A percentile compares a stretch with the other conserved stretches of the same genome.
Evolutionary conservation across 371 early-diverging fungal genomes (phyloP).

Genomic region (Rhizomucor miehei): DNA sequence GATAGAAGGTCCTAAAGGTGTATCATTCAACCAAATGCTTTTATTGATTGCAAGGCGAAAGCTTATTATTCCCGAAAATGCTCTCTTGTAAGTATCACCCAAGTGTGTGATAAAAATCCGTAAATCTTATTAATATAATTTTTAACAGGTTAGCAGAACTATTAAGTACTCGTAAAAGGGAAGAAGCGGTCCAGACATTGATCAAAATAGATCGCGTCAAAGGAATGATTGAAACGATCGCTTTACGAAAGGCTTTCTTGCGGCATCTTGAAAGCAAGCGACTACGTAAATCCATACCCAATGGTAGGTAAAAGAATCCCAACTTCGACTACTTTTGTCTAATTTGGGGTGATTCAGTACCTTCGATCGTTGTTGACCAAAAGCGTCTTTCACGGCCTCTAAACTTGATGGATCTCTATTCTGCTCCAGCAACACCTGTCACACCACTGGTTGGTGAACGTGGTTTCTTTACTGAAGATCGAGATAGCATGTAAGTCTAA

Average conservation of each 20-base stretch:
- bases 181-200: conserved; percentile 40
- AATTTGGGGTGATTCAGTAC: conserved; percentile 16
- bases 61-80: conserved; percentile 53
- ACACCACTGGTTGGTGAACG: too few species aligned
- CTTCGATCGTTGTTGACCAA: conserved; percentile 19
- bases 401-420: neutral
- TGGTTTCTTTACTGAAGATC: too few species aligned
- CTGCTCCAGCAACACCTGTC: neutral
- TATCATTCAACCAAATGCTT: conserved; percentile 62
- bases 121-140: too few species aligned
- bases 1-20: conserved; percentile 37
- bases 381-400: neutral
- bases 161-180: conserved; percentile 37
- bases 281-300: conserved; percentile 2
- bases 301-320: neutral
- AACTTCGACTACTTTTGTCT: too few species aligned
- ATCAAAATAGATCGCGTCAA: conserved; percentile 46
- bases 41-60: conserved; percentile 57
- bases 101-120: too few species aligned
- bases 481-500: too few species aligned
- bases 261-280: conserved; percentile 30
- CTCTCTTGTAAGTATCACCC: conserved; percentile 50
- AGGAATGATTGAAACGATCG: conserved; percentile 47
- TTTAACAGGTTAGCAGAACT: conserved; percentile 48
- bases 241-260: conserved; percentile 40